phyloP scores from a whole-genome alignment of 108 stramenopile genomes.

The Nitzschia sp. region DNA sequence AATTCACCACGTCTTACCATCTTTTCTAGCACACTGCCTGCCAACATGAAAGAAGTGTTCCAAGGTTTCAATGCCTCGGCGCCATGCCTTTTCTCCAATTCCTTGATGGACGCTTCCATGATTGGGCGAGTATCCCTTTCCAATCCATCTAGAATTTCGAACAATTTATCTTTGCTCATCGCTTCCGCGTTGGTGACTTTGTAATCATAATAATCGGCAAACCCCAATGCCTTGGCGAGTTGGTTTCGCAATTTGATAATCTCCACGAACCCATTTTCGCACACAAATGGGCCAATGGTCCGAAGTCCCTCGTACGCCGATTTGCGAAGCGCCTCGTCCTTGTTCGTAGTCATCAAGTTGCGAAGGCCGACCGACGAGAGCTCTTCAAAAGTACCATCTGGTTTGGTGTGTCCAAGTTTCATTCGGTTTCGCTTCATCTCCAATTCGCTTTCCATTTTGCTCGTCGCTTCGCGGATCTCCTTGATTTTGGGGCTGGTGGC shows the following conservation, averaged over 20 bases:
- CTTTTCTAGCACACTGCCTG: conserved; percentile 60
- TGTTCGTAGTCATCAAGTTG: conserved; percentile 46
- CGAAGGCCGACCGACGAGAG: conserved; percentile 66
- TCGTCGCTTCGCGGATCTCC: conserved; percentile 49
- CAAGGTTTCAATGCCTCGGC: conserved; percentile 56
- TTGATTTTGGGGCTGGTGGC: conserved; percentile 56
- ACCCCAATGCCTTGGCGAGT: conserved; percentile 56
- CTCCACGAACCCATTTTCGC: conserved; percentile 73
- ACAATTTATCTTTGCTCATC: conserved; percentile 62
- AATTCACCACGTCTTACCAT: no score
- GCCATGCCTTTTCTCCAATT: conserved; percentile 52
- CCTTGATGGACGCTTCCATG: conserved; percentile 53
- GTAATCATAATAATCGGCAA: conserved; percentile 73
- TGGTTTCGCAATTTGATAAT: conserved; percentile 66
- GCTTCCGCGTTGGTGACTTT: conserved; percentile 75
- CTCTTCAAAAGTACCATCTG: conserved; percentile 47
- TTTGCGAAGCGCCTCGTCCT: conserved; percentile 58
- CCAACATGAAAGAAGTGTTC: conserved; percentile 62
- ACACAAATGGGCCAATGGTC: conserved; percentile 66
- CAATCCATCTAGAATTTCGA: conserved; percentile 69
- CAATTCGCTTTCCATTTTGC: conserved; percentile 55
- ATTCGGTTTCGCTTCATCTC: conserved; percentile 60
- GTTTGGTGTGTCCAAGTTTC: conserved; percentile 40
- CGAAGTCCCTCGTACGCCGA: conserved; percentile 68
- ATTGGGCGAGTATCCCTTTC: conserved; percentile 62